Conservation (phyloP, 1,139 yeast genomes). For the Blastobotrys proliferans region DNA sequence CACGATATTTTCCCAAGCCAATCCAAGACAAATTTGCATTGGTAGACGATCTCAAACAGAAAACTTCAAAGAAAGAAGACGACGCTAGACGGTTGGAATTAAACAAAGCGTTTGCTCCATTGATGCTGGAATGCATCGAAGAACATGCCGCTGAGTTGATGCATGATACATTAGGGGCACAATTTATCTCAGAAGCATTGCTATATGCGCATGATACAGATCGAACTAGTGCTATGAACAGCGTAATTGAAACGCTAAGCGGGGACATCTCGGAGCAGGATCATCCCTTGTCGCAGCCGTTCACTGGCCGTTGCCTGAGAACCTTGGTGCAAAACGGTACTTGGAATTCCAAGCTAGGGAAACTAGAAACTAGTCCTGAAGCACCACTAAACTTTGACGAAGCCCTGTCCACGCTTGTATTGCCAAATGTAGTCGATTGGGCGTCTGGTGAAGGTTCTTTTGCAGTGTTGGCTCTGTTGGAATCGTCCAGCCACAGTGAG, state of each 20-base stretch:
- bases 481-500: slow-evolving; percentile 17
- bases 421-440: slow-evolving; percentile 59
- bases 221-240: slow-evolving; percentile 52
- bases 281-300: slow-evolving; percentile 63
- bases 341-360: slow-evolving; percentile 60
- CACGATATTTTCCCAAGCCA: slow-evolving; percentile 75
- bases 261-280: slow-evolving; percentile 46
- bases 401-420: slow-evolving; percentile 44
- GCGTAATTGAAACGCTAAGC: slow-evolving; percentile 42
- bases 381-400: slow-evolving; percentile 63
- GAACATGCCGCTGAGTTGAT: slow-evolving; percentile 50
- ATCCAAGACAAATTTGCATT: slow-evolving; percentile 55
- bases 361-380: slow-evolving; percentile 48
- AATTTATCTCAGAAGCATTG: slow-evolving; percentile 72
- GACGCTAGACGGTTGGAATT: slow-evolving; percentile 71
- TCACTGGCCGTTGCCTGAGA: slow-evolving; percentile 72
- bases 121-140: slow-evolving; percentile 53
- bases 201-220: slow-evolving; percentile 53
- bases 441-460: slow-evolving; percentile 72
- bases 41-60: slow-evolving; percentile 60
- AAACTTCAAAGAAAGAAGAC: slow-evolving; percentile 77
- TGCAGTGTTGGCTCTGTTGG: slow-evolving; percentile 54
- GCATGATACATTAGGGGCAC: slow-evolving; percentile 73
- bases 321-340: slow-evolving; percentile 72
- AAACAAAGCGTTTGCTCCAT: slow-evolving; percentile 60